Evolutionary conservation across 1,139 yeast genomes (phyloP), one percentile per base, ranked within the genome.

Genomic region (Diutina mesorugosa): DNA sequence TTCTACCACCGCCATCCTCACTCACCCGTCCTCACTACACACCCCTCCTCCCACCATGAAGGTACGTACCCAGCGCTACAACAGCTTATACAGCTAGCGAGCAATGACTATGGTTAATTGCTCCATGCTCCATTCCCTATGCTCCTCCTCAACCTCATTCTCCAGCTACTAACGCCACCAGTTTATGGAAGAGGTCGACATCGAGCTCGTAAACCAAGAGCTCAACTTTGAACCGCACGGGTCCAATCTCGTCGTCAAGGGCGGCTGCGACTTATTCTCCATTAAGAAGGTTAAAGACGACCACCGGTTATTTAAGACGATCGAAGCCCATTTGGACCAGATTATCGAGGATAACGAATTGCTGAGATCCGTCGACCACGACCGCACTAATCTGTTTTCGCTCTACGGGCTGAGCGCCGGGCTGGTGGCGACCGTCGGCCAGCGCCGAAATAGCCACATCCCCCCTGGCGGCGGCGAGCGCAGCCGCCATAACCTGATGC

Each of bases 231-330:
- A 89, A 62, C 86, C 96, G 4, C 83, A 84, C 12, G 99, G 95
- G 65, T 84, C 91, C 67, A 89, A 85, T 64, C 80, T 93, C 41
- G 82, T 83, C 57, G 71, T 76, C 55, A 72, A 70, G 57, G 98
- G 98, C n/a, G 93, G 96, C 28, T 86, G 97, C 67, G 99, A 93
- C 66, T 76, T 93, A 55, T 93, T 90, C 67, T 89, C 98, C 1
- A 93, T 99, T 1, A 93, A 93, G 66, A 91, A 97, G 1, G 90
- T 91, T 47, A 90, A 93, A 1, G 79, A 93, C 1, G 99, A 93
- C 69, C 79, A 90, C 64, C 91, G 91, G 69, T 77, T 93, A 45
- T 90, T 87, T 73, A 89, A 90, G 69, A 83, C 93, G 0, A 83
- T 93, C 56, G 98, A 90, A 67, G 84, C 86, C 63, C 95, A 88